A percentile compares a stretch with the other conserved stretches of the same genome.
These are phyloP conservation scores for Tympanopsis confertula DNA, from an alignment of 2,329 filamentous ascomycete species.

Conservation along the genomic window DNA sequence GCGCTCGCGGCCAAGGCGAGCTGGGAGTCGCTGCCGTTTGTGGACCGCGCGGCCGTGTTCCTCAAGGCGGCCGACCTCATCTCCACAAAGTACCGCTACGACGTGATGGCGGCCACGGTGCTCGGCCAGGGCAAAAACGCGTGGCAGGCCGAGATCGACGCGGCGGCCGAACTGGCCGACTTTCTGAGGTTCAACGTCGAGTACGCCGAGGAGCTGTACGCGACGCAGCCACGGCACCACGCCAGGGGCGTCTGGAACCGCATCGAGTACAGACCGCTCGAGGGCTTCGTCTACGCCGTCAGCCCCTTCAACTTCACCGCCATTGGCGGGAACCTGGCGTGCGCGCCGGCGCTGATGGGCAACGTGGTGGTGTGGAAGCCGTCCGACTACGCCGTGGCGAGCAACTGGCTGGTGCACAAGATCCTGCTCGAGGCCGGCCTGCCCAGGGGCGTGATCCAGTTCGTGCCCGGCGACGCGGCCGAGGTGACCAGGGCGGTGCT, in stretches of 20 bases:
- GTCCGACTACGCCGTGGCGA: slow-evolving; percentile 77
- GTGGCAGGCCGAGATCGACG: slow-evolving; percentile 98
- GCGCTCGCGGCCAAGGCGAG: slow-evolving; percentile 75
- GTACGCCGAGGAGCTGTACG: slow-evolving; percentile 84
- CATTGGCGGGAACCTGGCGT: slow-evolving; percentile 77
- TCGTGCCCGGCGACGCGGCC: slow-evolving; percentile 77
- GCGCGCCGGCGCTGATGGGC: slow-evolving; percentile 74
- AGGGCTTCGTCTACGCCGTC: slow-evolving; percentile 91
- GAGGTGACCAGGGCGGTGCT: slow-evolving; percentile 72
- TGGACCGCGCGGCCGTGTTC: slow-evolving; percentile 84
- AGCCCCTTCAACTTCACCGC: slow-evolving; percentile 96
- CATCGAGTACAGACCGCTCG: slow-evolving; percentile 76
- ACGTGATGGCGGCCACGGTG: slow-evolving; percentile 93
- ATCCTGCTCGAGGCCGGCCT: slow-evolving; percentile 86
- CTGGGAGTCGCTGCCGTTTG: slow-evolving; percentile 80
- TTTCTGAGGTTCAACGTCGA: slow-evolving; percentile 91
- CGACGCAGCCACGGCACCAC: slow-evolving; percentile 76
- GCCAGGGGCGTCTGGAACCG: slow-evolving; percentile 81
- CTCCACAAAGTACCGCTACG: slow-evolving; percentile 84
- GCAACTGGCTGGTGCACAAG: slow-evolving; percentile 81
- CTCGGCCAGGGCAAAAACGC: slow-evolving; percentile 95
- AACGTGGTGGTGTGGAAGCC: slow-evolving; percentile 97
- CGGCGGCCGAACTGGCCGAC: slow-evolving; percentile 85
- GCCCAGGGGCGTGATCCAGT: slow-evolving; percentile 81
- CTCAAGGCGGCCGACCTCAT: slow-evolving; percentile 90